Evolutionary conservation across 2,329 filamentous ascomycete species (phyloP), one percentile per base, ranked within the genome.

Genomic region (Zasmidium cellare): DNA sequence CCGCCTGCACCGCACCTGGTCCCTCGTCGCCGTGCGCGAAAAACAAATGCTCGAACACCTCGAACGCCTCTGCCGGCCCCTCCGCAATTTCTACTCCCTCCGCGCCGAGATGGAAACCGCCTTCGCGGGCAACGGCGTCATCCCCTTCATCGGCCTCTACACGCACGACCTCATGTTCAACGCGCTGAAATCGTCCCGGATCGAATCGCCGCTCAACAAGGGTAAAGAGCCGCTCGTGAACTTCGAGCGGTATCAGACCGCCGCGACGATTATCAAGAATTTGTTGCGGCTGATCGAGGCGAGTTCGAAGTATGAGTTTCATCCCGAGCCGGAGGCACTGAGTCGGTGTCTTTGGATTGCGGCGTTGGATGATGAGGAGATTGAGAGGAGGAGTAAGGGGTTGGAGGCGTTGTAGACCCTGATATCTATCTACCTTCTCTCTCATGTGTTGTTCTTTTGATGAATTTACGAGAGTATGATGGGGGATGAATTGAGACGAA

Each of bases 341-440:
- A 89, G 91, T 74, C 82, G 89, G 62, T 94, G 90, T 71, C 80
- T 94, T n/a, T 94, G 91, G 90, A 87, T 94, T 77, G 87, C 88
- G 48, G 89, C 90, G 9, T 72, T 94, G 55, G 84, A 77, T 55
- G 90, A 93, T 64, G 84, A 86, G n/a, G 89, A 92, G 68, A 91
- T 94, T 67, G 62, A 68, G 11, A 55, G 59, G 53, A 59, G 67
- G 46, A 70, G 70, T 53, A 66, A 61, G 56, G 61, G 57, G 23
- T 58, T 74, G 51, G 70, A 74, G 44, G 38, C 45, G 44, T 44
- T 48, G 35, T 19, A 3, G 31, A 28, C 6, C 5, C 11, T 28
- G 31, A 51, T 41, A 14, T 3, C 7, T n/a, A 14, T 5, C 35
- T 41, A 41, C n/a, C 35, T 16, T 18, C 19, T 11, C n/a, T n/a